Evolutionary conservation across 2,329 filamentous ascomycete species (phyloP).

Genomic region (Talaromyces funiculosus): DNA sequence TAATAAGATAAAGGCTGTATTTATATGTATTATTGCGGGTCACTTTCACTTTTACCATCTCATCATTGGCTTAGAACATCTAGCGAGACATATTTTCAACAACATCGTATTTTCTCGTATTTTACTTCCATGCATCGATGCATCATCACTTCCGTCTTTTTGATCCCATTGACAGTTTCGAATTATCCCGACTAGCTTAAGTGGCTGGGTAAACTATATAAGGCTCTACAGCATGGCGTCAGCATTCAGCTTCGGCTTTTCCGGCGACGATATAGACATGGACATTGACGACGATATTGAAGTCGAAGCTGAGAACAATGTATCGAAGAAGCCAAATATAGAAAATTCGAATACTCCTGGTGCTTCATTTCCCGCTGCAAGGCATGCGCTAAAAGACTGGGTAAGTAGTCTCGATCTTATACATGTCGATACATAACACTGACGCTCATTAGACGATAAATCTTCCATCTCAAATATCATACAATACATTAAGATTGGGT

Average conservation of each 20-base stretch:
- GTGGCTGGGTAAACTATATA: too few relatives aligned
- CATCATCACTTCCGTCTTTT: background rate
- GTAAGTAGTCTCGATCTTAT: background rate
- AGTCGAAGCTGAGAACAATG: constrained; percentile 32
- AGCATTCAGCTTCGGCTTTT: constrained; percentile 54
- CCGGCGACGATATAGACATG: constrained; percentile 53
- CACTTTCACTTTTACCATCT: background rate
- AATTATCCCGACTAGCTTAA: too few relatives aligned
- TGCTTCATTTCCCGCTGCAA: constrained; percentile 4
- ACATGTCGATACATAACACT: background rate
- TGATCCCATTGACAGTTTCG: too few relatives aligned
- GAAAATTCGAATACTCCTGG: background rate
- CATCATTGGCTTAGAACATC: background rate
- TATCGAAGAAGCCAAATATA: constrained; percentile 45
- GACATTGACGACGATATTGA: constrained; percentile 24
- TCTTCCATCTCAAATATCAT: constrained; percentile 56
- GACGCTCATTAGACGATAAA: constrained; percentile 42
- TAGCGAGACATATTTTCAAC: background rate
- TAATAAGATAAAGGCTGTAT: background rate
- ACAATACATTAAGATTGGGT: constrained; percentile 41
- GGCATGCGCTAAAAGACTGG: constrained; percentile 13
- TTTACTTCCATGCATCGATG: background rate
- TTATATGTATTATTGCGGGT: background rate
- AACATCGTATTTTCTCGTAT: background rate
- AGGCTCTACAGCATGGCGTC: constrained; percentile 22